phyloP scores from a whole-genome alignment of 495 filamentous ascomycete genomes.

The Penicillium psychrofluorescens region DNA sequence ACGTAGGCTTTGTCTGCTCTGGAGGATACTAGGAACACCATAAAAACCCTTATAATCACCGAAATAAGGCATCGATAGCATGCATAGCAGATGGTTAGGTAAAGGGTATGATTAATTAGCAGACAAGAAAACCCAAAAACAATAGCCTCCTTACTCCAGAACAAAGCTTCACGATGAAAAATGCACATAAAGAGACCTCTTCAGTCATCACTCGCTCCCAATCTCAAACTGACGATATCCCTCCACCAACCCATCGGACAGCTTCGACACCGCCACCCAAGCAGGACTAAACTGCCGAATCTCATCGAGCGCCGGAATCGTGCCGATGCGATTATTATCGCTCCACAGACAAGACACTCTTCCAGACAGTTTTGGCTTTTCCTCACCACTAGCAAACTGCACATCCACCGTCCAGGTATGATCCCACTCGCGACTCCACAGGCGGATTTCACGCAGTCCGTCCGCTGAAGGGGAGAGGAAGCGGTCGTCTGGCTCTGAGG shows the following conservation, averaged over 20 bases:
- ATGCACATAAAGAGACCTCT: too few species aligned
- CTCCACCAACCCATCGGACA: slow-evolving; percentile 74
- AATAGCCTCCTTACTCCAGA: too few species aligned
- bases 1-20: too few species aligned
- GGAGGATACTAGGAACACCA: too few species aligned
- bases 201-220: neutral
- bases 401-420: slow-evolving; percentile 70
- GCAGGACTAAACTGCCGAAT: slow-evolving; percentile 62
- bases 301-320: slow-evolving; percentile 85
- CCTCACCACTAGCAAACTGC: slow-evolving; percentile 45
- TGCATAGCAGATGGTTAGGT: too few species aligned
- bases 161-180: too few species aligned
- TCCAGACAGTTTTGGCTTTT: slow-evolving; percentile 13
- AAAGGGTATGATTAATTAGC: too few species aligned
- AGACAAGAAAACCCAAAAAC: too few species aligned
- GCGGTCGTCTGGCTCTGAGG: slow-evolving; percentile 38
- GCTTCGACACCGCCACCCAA: slow-evolving; percentile 73
- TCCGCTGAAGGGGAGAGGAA: slow-evolving; percentile 49
- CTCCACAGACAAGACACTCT: slow-evolving; percentile 79
- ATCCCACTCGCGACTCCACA: slow-evolving; percentile 73
- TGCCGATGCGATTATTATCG: slow-evolving; percentile 63
- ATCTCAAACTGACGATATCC: slow-evolving; percentile 55
- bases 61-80: too few species aligned
- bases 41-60: too few species aligned
- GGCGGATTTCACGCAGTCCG: slow-evolving; percentile 49